Percentiles rank a stretch among this genome's conserved stretches.
phyloP scores from a whole-genome alignment of 2,329 filamentous ascomycete genomes.

The Beauveria varroae region DNA sequence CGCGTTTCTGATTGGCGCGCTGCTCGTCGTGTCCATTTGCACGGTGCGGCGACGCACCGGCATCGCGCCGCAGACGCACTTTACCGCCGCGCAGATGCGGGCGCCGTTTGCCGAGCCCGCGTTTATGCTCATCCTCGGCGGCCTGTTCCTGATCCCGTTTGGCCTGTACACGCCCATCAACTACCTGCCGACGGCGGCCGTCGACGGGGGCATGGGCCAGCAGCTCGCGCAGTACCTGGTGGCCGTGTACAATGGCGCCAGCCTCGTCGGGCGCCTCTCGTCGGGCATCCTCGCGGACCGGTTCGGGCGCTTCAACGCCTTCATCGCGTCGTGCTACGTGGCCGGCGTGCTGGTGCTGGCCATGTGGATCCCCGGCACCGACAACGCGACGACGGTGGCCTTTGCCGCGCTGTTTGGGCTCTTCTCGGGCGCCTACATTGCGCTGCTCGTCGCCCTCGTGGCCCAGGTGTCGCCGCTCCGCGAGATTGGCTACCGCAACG shows the following conservation, averaged over 20 bases:
- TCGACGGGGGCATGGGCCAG: conserved; percentile 13
- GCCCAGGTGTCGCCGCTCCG: conserved; percentile 44
- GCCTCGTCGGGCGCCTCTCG: conserved; percentile 17
- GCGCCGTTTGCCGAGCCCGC: conserved; percentile 21
- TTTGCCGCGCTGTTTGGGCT: conserved; percentile 24
- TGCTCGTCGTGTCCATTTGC: conserved; percentile 15
- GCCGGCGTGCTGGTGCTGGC: conserved; percentile 24
- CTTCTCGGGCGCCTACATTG: conserved; percentile 23
- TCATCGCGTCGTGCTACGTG: conserved; percentile 34
- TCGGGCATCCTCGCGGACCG: conserved; percentile 19
- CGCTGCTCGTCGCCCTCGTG: conserved; percentile 19
- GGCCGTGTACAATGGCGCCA: conserved; percentile 18
- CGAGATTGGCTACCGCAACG: conserved; percentile 47
- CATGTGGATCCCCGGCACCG: conserved; percentile 26
- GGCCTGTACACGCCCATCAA: conserved; percentile 25
- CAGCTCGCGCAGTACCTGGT: conserved; percentile 18
- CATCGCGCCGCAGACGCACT: conserved; percentile 12
- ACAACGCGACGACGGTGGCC: conserved; percentile 18
- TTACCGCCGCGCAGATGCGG: conserved; percentile 22
- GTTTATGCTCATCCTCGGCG: conserved; percentile 19
- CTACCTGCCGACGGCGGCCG: conserved; percentile 18
- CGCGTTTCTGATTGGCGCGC: conserved; percentile 23
- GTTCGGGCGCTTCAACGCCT: conserved; percentile 22
- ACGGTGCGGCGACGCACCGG: conserved; percentile 7
- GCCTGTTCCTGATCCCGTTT: conserved; percentile 22